Evolutionary conservation across 768 basidiomycete genomes (phyloP), one percentile per base, ranked within the genome.

Genomic region (Floccularia luteovirens): DNA sequence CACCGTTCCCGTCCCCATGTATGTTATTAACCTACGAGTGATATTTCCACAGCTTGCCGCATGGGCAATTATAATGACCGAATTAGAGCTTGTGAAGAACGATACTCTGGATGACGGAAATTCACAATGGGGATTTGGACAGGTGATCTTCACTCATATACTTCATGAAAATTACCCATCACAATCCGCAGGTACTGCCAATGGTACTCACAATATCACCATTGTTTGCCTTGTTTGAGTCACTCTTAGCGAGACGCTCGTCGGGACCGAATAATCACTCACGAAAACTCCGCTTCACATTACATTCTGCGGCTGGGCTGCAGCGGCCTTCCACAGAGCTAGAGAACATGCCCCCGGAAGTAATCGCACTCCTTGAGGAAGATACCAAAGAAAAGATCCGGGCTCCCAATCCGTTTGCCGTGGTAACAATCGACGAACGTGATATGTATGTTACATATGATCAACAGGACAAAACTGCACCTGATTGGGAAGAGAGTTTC

Each of bases 11-110:
- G 6, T 23, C 19, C n/a, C n/a, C n/a, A n/a, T n/a, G n/a, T n/a
- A 24, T 20, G 4, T 11, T 8, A 11, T 12, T 10, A 5, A 22
- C 2, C 24, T 31, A n/a, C n/a, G 5, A 31, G n/a, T 3, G 4
- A 38, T 10, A 30, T 13, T 11, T 12, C 3, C 0, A n/a, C 17
- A 55, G 54, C 39, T 53, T 38, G 43, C 50, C 11, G 38, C 41
- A 13, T 56, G 54, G 50, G 54, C 52, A 13, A 49, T 56, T 8
- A 32, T 49, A 2, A 53, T 56, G 54, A 56, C 54, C 2, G 52
- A 56, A 31, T 49, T 56, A 0, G 49, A 53, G 21, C 37, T 56
- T 2, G 32, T 28, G 13, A 24, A 48, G 22, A 56, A 56, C 36
- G 27, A 43, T 3, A 33, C 47, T 17, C 38, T 21, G 11, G 41